These are phyloP conservation scores for Geoglossum glabrum DNA, from an alignment of 495 filamentous ascomycete species.

Conservation along the genomic window DNA sequence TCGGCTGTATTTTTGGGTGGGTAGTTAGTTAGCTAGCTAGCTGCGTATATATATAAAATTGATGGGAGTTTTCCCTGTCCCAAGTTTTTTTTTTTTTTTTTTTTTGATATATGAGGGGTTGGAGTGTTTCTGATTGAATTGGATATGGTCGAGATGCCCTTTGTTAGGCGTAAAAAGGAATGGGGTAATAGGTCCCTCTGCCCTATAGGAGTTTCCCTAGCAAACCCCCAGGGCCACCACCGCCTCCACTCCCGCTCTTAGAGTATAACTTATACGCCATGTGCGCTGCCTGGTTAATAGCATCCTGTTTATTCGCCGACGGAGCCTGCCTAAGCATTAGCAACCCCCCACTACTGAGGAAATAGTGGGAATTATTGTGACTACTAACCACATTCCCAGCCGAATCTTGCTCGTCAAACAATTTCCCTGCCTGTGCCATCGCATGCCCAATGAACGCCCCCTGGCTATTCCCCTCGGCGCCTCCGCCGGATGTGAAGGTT, in stretches of 20 bases:
- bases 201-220: constrained; percentile 27
- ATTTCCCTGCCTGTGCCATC: constrained; percentile 43
- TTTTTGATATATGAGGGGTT: too few species aligned
- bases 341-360: background rate
- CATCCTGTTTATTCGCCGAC: constrained; percentile 37
- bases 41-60: too few species aligned
- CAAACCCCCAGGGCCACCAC: constrained; percentile 25
- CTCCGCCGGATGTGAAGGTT: constrained; percentile 31
- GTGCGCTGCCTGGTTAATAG: constrained; percentile 36
- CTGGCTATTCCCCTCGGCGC: constrained; percentile 18
- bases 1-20: too few species aligned
- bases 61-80: too few species aligned
- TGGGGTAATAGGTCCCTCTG: background rate
- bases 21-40: too few species aligned
- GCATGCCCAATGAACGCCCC: constrained; percentile 45
- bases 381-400: constrained; percentile 30
- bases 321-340: constrained; percentile 7
- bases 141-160: too few species aligned
- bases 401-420: constrained; percentile 39
- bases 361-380: constrained; percentile 1
- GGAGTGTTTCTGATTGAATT: too few species aligned
- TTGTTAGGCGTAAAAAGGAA: too few species aligned
- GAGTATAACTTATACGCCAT: constrained; percentile 53
- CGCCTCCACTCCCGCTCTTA: constrained; percentile 32
- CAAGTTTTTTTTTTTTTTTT: too few species aligned